Conservation (phyloP, 78 protist genomes). For the Pelomyxa schiedti region DNA sequence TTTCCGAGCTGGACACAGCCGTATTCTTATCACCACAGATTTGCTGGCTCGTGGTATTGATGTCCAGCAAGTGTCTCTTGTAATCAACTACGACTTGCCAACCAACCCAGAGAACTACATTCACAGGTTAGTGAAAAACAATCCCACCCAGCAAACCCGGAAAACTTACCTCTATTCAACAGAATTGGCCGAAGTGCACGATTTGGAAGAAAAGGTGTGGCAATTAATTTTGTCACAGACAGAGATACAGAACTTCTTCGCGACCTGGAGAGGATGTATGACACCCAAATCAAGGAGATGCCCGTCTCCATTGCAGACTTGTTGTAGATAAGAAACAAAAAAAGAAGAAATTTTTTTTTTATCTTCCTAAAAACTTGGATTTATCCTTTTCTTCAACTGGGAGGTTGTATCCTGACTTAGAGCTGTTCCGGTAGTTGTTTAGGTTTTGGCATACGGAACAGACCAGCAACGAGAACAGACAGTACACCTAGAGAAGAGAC, state of each 20-base stretch:
- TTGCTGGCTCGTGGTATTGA: slow-evolving; percentile 98
- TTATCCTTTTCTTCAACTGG: too few species aligned
- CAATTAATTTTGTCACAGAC: slow-evolving; percentile 93
- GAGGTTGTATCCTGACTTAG: too few species aligned
- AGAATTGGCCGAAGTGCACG: slow-evolving; percentile 98
- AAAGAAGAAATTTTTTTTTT: too few species aligned
- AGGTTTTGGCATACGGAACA: too few species aligned
- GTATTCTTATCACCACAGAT: slow-evolving; percentile 99
- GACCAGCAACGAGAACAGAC: too few species aligned
- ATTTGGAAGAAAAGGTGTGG: slow-evolving; percentile 98
- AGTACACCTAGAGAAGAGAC: too few species aligned
- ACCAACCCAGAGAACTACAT: slow-evolving; percentile 93
- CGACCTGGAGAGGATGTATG: slow-evolving; percentile 86
- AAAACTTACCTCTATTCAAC: too few species aligned
- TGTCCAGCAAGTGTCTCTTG: slow-evolving; percentile 96
- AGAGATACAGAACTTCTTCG: slow-evolving; percentile 82
- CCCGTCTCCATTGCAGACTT: slow-evolving; percentile 64
- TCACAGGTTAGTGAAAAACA: too few species aligned
- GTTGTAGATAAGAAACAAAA: slow-evolving; percentile 8
- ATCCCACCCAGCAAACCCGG: too few species aligned
- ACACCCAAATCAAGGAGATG: slow-evolving; percentile 93
- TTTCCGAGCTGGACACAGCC: slow-evolving; percentile 90
- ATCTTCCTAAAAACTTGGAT: too few species aligned
- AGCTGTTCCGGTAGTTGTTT: too few species aligned
- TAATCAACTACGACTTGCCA: slow-evolving; percentile 98